Percentiles rank a stretch among this genome's conserved stretches.
Conservation (phyloP, 768 basidiomycete species). For the Tricholomella constricta region DNA sequence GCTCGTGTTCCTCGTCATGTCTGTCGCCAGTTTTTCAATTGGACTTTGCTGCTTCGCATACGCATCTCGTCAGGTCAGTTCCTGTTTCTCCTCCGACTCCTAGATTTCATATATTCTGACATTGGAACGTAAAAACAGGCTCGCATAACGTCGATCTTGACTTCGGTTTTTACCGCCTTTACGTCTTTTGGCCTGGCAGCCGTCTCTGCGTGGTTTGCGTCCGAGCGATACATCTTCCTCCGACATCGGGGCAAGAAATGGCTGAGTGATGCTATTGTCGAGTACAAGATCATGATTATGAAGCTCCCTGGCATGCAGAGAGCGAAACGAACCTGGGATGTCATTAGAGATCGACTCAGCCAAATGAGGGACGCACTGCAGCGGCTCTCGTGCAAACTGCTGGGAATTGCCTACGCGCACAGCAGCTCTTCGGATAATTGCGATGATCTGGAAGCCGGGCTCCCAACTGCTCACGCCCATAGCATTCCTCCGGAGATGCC, state of each 20-base stretch:
- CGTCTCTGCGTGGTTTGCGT: constrained; percentile 74
- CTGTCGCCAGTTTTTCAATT: constrained; percentile 80
- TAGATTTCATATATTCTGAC: not conserved
- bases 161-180: constrained; percentile 75
- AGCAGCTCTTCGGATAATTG: constrained; percentile 24
- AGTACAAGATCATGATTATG: constrained; percentile 40
- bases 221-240: constrained; percentile 65
- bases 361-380: constrained; percentile 18
- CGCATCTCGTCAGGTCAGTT: constrained; percentile 64
- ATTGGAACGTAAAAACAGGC: constrained; percentile 38
- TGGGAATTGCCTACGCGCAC: constrained; percentile 21
- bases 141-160: constrained; percentile 63
- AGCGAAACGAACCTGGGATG: constrained; percentile 13
- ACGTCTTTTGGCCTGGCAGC: constrained; percentile 72
- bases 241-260: constrained; percentile 68
- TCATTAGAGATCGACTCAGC: constrained; percentile 17
- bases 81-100: not conserved
- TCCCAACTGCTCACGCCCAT: constrained; percentile 23
- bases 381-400: constrained; percentile 25
- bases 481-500: constrained; percentile 10
- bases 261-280: constrained; percentile 62
- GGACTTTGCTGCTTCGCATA: constrained; percentile 79
- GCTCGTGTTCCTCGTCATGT: constrained; percentile 80
- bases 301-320: constrained; percentile 29
- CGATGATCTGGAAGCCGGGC: constrained; percentile 32